These are phyloP conservation scores for Kodamaea fukazawae DNA, from an alignment of 805 yeast species.

Conservation along the genomic window DNA sequence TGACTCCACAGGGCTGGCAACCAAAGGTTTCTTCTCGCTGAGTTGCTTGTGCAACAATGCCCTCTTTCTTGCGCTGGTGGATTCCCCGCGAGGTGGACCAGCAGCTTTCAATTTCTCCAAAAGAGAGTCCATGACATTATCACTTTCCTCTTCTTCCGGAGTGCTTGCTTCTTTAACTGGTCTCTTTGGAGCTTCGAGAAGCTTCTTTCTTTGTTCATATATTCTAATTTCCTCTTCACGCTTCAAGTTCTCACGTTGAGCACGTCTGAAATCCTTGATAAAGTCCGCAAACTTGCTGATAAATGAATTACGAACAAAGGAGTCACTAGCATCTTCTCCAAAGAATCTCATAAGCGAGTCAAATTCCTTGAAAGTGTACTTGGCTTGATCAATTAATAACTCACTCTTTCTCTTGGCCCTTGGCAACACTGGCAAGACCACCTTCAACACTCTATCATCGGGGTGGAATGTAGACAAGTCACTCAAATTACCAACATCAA, in stretches of 20 bases:
- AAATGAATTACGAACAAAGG: slow-evolving; percentile 55
- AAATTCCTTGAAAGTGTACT: slow-evolving; percentile 49
- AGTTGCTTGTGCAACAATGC: slow-evolving; percentile 70
- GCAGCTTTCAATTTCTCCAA: slow-evolving; percentile 85
- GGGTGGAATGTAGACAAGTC: slow-evolving; percentile 65
- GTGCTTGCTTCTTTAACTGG: slow-evolving; percentile 23
- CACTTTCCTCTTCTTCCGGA: slow-evolving; percentile 37
- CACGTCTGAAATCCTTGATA: slow-evolving; percentile 58
- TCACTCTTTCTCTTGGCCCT: slow-evolving; percentile 55
- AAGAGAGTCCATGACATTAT: slow-evolving; percentile 76
- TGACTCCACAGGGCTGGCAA: slow-evolving; percentile 10
- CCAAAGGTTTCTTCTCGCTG: slow-evolving; percentile 32
- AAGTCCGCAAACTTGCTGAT: slow-evolving; percentile 62
- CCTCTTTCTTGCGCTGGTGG: slow-evolving; percentile 75
- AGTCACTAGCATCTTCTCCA: slow-evolving; percentile 65
- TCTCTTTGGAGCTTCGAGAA: slow-evolving; percentile 49
- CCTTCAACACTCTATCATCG: slow-evolving; percentile 54
- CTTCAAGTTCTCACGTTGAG: slow-evolving; percentile 61
- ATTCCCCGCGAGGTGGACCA: slow-evolving; percentile 73
- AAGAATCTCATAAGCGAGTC: slow-evolving; percentile 63
- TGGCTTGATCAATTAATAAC: slow-evolving; percentile 49
- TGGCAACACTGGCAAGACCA: slow-evolving; percentile 51
- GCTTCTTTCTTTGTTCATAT: slow-evolving; percentile 72
- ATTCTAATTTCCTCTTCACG: slow-evolving; percentile 66
- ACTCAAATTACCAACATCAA: slow-evolving; percentile 63